A percentile compares a stretch with the other conserved stretches of the same genome.
These are phyloP conservation scores for Phalaenopsis equestris DNA, from an alignment of 106 monocot genomes.

Conservation along the genomic window DNA sequence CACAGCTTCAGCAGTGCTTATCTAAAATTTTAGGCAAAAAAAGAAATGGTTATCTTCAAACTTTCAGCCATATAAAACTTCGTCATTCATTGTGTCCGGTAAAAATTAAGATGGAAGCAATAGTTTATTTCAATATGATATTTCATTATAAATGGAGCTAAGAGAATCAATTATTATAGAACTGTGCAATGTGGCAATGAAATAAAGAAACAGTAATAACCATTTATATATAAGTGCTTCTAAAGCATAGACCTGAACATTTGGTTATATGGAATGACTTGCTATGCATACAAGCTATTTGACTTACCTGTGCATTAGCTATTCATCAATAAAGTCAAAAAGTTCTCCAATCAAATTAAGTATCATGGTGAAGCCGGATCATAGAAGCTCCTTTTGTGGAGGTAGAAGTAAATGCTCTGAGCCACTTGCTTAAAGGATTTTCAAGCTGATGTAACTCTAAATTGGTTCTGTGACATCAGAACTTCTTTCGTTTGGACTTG, in stretches of 20 bases:
- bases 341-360: too few relatives aligned
- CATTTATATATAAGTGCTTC: background rate
- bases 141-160: background rate
- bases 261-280: background rate
- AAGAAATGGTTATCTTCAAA: background rate
- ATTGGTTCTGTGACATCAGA: too few relatives aligned
- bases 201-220: background rate
- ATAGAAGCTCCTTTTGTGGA: too few relatives aligned
- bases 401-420: too few relatives aligned
- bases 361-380: too few relatives aligned
- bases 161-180: background rate
- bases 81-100: background rate
- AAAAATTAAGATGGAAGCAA: background rate
- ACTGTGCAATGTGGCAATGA: background rate
- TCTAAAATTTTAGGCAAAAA: slow-evolving; percentile 27
- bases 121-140: background rate
- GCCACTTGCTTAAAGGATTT: too few relatives aligned
- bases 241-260: background rate
- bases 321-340: too few relatives aligned
- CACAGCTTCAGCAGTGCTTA: slow-evolving; percentile 84
- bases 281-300: too few relatives aligned
- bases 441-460: too few relatives aligned
- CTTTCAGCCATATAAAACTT: background rate
- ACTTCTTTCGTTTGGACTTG: too few relatives aligned
- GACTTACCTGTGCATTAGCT: too few relatives aligned